Conservation (phyloP, 1,284 basidiomycete species). For the Kwoniella shivajii region DNA sequence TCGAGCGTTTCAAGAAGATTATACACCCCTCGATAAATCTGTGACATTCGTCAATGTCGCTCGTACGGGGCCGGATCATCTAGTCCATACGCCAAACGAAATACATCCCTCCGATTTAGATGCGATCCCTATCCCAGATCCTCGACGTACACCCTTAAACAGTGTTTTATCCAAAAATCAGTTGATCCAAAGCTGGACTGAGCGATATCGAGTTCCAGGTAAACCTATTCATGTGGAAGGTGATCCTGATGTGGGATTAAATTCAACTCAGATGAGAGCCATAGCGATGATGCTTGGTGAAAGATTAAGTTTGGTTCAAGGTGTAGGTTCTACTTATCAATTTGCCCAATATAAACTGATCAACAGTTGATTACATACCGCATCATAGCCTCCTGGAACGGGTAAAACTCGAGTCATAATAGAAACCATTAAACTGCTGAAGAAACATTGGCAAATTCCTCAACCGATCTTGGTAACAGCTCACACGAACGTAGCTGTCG, state of each 20-base stretch:
- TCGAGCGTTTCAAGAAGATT: slow-evolving; percentile 56
- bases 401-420: slow-evolving; percentile 91
- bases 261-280: slow-evolving; percentile 76
- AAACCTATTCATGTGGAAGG: slow-evolving; percentile 71
- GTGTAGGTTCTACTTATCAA: slow-evolving; percentile 60
- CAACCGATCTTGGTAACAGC: slow-evolving; percentile 85
- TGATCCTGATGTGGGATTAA: slow-evolving; percentile 75
- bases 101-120: slow-evolving; percentile 43
- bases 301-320: slow-evolving; percentile 79
- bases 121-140: slow-evolving; percentile 28
- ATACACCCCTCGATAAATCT: slow-evolving; percentile 30
- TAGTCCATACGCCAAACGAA: slow-evolving; percentile 21
- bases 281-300: slow-evolving; percentile 84
- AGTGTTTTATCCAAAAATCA: slow-evolving; percentile 70
- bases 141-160: not conserved
- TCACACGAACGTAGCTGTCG: slow-evolving; percentile 93
- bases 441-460: slow-evolving; percentile 77
- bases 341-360: not conserved
- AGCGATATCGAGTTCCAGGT: slow-evolving; percentile 62
- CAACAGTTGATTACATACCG: no score
- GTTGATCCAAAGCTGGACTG: slow-evolving; percentile 73
- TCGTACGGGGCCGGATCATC: slow-evolving; percentile 5
- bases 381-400: slow-evolving; percentile 81
- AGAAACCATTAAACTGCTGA: slow-evolving; percentile 78
- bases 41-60: not conserved